phyloP scores from a whole-genome alignment of 768 basidiomycete genomes.

The Mycena rebaudengoi region DNA sequence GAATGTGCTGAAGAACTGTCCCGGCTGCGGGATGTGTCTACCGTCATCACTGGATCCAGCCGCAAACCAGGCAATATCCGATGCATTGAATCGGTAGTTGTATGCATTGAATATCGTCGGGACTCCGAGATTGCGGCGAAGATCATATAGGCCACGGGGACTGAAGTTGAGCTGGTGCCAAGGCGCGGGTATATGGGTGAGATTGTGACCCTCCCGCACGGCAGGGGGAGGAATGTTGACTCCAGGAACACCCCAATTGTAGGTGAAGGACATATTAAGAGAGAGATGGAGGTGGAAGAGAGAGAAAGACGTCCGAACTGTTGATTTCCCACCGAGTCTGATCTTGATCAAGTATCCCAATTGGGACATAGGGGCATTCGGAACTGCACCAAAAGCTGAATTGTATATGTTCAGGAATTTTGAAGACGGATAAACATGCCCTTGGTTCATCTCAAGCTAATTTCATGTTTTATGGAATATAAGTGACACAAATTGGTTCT shows the following conservation, averaged over 20 bases:
- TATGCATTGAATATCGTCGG: neutral
- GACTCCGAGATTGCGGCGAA: conserved; percentile 9
- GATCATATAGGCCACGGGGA: neutral
- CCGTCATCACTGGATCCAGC: neutral
- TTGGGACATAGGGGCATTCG: too few species aligned
- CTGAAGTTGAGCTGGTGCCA: neutral
- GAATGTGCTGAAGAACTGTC: neutral
- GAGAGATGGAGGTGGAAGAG: too few species aligned
- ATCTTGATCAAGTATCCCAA: too few species aligned
- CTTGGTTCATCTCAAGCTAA: too few species aligned
- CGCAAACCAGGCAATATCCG: conserved; percentile 12
- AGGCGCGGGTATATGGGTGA: neutral
- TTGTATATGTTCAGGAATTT: too few species aligned
- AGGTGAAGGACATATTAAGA: too few species aligned
- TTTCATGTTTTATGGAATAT: too few species aligned
- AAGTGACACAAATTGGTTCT: too few species aligned
- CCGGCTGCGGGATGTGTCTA: neutral
- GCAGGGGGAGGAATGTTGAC: neutral
- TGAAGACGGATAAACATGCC: too few species aligned
- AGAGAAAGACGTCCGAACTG: too few species aligned
- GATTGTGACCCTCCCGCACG: neutral
- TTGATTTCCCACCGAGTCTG: too few species aligned
- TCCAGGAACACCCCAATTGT: neutral
- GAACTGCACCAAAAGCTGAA: too few species aligned
- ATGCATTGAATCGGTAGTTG: neutral